phyloP scores from a whole-genome alignment of 1,139 yeast genomes.

The Sugiyamaella pinicola region DNA sequence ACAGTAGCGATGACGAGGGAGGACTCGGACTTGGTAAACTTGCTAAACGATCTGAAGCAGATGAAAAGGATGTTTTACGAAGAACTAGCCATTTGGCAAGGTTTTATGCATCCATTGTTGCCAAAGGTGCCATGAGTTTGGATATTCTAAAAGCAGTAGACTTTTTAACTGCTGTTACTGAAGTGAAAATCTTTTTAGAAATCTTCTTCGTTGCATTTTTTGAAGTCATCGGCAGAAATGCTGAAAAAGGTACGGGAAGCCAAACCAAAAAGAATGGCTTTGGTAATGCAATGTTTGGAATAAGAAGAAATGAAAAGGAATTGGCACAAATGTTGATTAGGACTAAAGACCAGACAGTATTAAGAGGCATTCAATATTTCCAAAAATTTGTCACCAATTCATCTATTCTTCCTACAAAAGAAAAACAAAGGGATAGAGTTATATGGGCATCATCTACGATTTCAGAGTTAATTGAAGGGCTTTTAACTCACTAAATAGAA shows the following conservation, averaged over 20 bases:
- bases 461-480: constrained; percentile 58
- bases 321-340: constrained; percentile 59
- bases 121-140: constrained; percentile 71
- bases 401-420: constrained; percentile 27
- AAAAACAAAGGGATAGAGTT: constrained; percentile 62
- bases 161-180: constrained; percentile 66
- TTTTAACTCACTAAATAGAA: constrained; percentile 34
- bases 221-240: constrained; percentile 65
- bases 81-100: constrained; percentile 73
- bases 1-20: constrained; percentile 44
- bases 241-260: constrained; percentile 36
- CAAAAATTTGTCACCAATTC: constrained; percentile 52
- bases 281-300: constrained; percentile 27
- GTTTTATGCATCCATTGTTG: constrained; percentile 72
- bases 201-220: constrained; percentile 68
- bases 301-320: constrained; percentile 51
- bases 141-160: constrained; percentile 74
- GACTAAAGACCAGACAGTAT: constrained; percentile 63
- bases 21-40: constrained; percentile 14
- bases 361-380: constrained; percentile 76
- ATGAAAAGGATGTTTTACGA: constrained; percentile 56
- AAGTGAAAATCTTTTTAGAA: constrained; percentile 70
- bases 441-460: constrained; percentile 69
- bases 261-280: constrained; percentile 33
- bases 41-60: constrained; percentile 28